Evolutionary conservation across 139 green algal species (phyloP), one percentile per base, ranked within the genome.

Genomic region (Gonium pectorale): DNA sequence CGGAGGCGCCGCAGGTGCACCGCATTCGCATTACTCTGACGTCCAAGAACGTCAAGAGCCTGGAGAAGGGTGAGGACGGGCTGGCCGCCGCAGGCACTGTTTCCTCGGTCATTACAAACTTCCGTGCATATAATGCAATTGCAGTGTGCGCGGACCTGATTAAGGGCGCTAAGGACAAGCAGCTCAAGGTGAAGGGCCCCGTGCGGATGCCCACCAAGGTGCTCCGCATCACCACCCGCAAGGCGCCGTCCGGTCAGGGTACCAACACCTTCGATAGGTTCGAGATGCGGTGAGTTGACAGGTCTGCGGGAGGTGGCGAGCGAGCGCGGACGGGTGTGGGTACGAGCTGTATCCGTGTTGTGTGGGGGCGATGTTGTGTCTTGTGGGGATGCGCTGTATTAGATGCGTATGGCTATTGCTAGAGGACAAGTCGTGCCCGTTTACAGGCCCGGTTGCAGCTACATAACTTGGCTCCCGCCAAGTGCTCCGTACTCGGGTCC

Each of bases 11-110:
- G 27, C 87, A 91, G 41, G 89, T 94, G 31, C 97, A 99, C 90
- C 93, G 96, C 73, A 99, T 99, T 91, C 94, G 98, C 87, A 99
- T 99, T 92, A 99, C 98, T 51, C 94, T 99, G 31, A 99, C 97
- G 41, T 98, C 96, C 80, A 94, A 91, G 72, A 98, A 98, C 92
- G 96, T 99, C 29, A 96, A 96, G 90, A 96, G 95, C 91, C 92
- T 99, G 68, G 97, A 99, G 94, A 99, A 99, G 93, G 94, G 94
- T 97, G 75, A 75, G 70, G 26, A 15, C 35, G 29, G 68, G 43
- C 31, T 68, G 43, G 59, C 70, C 40, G 70, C 70, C 46, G 70
- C 46, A 21, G 40, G 13, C 2, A 43, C 22, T 26, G 41, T 26
- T 77, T 77, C 43, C n/a, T n/a, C n/a, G n/a, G n/a, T n/a, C 41